Evolutionary conservation across 2,329 filamentous ascomycete genomes (phyloP), one percentile per base, ranked within the genome.

Genomic region (Talaromyces piceae): DNA sequence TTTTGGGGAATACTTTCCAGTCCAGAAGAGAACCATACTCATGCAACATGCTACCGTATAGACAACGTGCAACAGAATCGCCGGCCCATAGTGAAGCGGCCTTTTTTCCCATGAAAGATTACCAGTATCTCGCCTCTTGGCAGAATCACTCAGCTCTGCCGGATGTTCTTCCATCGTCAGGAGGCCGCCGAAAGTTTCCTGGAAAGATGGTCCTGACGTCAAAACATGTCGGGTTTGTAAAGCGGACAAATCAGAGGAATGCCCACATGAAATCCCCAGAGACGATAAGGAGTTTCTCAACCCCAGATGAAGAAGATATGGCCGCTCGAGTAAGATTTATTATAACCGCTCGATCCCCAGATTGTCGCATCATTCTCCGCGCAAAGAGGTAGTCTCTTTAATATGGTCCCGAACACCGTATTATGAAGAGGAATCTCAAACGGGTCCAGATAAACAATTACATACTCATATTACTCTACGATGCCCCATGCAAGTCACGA

Each of bases 401-500:
- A 47, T 30, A 53, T 53, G 51, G 51, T 53, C 46, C 33, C 49
- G 41, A 39, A 33, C 25, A 49, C 31, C 30, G 25, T 25, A 48
- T 18, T 18, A 33, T 30, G 37, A 47, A 53, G 25, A 20, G 26
- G 28, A 30, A 7, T 43, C n/a, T 12, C 13, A 44, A 23, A n/a
- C 18, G 25, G 16, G n/a, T 37, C 25, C 26, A 27, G 31, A 41
- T 46, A 5, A 13, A 16, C 20, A 13, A 33, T 7, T n/a, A 43
- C 13, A n/a, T 43, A 43, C 30, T 43, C 2, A 47, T 41, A 7
- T 41, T 46, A 31, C 52, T 41, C 30, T 43, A 31, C 26, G 12
- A 54, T 54, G 52, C 45, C 52, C 45, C 52, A 54, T 45, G 25
- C 11, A 31, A 23, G 27, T 28, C 48, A 54, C 51, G 52, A 54